These are phyloP conservation scores for Debaryomyces fabryi DNA, from an alignment of 1,139 yeast species.

Conservation along the genomic window DNA sequence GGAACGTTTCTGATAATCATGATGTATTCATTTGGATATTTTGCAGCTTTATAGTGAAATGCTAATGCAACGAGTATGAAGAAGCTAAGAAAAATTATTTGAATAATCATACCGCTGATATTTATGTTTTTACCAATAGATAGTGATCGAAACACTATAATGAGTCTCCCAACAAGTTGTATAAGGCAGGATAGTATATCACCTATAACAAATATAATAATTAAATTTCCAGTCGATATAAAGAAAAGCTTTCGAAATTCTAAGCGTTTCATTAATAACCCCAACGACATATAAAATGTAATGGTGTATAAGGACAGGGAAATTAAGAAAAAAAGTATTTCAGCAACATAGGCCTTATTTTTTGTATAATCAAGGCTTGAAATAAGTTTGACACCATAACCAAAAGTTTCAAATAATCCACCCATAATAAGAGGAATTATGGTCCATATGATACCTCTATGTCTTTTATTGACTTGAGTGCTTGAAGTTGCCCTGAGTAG, in stretches of 20 bases:
- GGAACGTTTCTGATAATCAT: slow-evolving; percentile 6
- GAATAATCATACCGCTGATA: slow-evolving; percentile 34
- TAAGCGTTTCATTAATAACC: slow-evolving; percentile 31
- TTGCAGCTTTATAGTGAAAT: slow-evolving; percentile 10
- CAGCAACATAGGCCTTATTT: slow-evolving; percentile 31
- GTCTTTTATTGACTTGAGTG: background rate
- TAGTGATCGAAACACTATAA: slow-evolving; percentile 24
- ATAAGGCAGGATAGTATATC: slow-evolving; percentile 43
- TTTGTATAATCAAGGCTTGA: slow-evolving; percentile 29
- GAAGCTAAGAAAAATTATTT: slow-evolving; percentile 36
- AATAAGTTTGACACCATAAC: background rate
- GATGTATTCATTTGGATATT: slow-evolving; percentile 7
- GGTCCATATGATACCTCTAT: background rate
- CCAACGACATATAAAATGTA: slow-evolving; percentile 47
- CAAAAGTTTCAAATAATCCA: background rate
- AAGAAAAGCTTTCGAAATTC: slow-evolving; percentile 29
- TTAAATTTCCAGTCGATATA: slow-evolving; percentile 32
- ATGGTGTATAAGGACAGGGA: slow-evolving; percentile 51
- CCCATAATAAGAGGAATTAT: background rate
- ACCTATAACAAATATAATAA: slow-evolving; percentile 43
- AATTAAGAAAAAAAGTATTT: slow-evolving; percentile 24
- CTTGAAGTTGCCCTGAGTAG: background rate
- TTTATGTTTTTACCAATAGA: slow-evolving; percentile 25
- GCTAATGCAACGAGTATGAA: slow-evolving; percentile 20
- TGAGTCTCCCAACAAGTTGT: slow-evolving; percentile 49